Evolutionary conservation across 148 eudicot genomes (phyloP).

Genomic region (Camellia granthamiana): DNA sequence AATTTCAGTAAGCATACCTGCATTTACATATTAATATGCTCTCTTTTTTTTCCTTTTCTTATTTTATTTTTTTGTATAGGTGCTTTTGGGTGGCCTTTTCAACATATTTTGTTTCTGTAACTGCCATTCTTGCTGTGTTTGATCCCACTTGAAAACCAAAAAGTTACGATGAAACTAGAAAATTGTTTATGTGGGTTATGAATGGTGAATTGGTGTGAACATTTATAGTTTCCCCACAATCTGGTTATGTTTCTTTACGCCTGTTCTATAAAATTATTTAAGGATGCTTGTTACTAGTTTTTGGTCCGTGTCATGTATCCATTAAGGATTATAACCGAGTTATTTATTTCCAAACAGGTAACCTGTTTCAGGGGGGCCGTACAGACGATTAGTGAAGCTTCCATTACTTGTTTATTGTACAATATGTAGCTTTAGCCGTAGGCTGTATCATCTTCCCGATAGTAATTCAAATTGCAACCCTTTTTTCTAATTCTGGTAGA

Average conservation of each 20-base stretch:
- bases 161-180: no score
- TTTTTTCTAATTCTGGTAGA: neutral
- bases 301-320: neutral
- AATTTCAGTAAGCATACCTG: neutral
- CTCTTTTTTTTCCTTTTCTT: no score
- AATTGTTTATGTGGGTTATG: no score
- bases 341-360: constrained; percentile 7
- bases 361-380: neutral
- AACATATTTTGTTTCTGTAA: no score
- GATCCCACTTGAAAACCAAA: no score
- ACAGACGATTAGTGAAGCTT: constrained; percentile 6
- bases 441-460: constrained; percentile 12
- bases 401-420: constrained; percentile 1
- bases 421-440: constrained; percentile 14
- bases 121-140: no score
- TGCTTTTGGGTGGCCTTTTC: no score
- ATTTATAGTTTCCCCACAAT: no score
- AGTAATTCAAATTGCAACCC: neutral
- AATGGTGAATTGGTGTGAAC: no score
- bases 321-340: neutral
- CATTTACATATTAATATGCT: no score
- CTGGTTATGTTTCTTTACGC: neutral
- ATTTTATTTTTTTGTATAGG: no score
- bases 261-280: neutral
- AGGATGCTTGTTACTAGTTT: neutral